These are phyloP conservation scores for Podospora australis DNA, from an alignment of 495 filamentous ascomycete genomes.

Conservation along the genomic window DNA sequence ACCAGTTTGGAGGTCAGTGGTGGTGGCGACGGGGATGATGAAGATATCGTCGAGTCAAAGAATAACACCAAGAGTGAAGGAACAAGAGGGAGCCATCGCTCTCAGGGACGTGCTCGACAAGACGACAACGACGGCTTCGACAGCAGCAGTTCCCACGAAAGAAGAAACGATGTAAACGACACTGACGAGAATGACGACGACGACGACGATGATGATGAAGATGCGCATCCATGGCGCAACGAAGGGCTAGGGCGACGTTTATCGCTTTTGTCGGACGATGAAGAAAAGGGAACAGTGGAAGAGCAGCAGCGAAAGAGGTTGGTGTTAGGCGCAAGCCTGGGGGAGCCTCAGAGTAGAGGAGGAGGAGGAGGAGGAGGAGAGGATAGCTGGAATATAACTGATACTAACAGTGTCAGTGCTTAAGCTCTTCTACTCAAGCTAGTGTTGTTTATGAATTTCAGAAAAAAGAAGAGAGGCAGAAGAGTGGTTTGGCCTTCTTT, in stretches of 20 bases:
- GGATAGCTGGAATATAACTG: conserved; percentile 13
- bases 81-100: conserved; percentile 12
- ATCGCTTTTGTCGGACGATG: not conserved
- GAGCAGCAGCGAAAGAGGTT: conserved; percentile 5
- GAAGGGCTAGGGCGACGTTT: conserved; percentile 17
- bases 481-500: not conserved
- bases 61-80: conserved; percentile 19
- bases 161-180: conserved; percentile 12
- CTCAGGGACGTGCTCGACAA: too few species aligned
- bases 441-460: too few species aligned
- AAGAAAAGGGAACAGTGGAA: too few species aligned
- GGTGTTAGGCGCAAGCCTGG: conserved; percentile 10
- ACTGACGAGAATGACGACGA: conserved; percentile 8
- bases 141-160: too few species aligned
- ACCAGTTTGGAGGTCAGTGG: conserved; percentile 9
- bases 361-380: conserved; percentile 1
- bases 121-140: too few species aligned
- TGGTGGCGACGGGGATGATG: not conserved
- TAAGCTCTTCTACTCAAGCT: too few species aligned
- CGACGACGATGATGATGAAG: conserved; percentile 17
- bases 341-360: conserved; percentile 6
- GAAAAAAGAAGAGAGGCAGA: too few species aligned
- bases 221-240: conserved; percentile 27
- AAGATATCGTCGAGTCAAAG: too few species aligned
- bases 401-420: conserved; percentile 1